phyloP scores from a whole-genome alignment of 2,329 filamentous ascomycete genomes.

The Cadophora sp. region DNA sequence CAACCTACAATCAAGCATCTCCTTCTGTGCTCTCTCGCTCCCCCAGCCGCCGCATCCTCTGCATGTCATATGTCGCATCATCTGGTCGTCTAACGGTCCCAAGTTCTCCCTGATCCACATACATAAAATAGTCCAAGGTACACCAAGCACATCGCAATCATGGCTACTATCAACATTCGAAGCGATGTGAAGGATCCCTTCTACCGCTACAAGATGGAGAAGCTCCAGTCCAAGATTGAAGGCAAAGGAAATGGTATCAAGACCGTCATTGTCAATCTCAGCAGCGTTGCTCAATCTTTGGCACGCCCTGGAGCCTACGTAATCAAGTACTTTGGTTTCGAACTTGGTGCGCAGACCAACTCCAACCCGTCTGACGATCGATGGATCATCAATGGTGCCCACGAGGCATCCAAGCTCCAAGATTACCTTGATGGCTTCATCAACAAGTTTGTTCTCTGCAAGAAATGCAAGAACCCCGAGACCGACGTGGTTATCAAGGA shows the following conservation, averaged over 20 bases:
- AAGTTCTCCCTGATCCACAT: slow-evolving; percentile 29
- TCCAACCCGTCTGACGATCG: slow-evolving; percentile 96
- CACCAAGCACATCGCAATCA: slow-evolving; percentile 61
- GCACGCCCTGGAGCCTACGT: slow-evolving; percentile 92
- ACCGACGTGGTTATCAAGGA: slow-evolving; percentile 97
- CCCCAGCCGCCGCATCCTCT: slow-evolving; percentile 43
- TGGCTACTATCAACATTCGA: slow-evolving; percentile 98
- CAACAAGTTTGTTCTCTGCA: slow-evolving; percentile 97
- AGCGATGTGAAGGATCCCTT: slow-evolving; percentile 98
- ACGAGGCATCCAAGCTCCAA: slow-evolving; percentile 94
- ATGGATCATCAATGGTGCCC: slow-evolving; percentile 99
- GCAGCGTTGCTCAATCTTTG: slow-evolving; percentile 89
- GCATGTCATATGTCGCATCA: slow-evolving; percentile 51
- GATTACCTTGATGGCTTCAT: slow-evolving; percentile 99
- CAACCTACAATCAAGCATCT: slow-evolving; percentile 61
- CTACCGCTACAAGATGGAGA: slow-evolving; percentile 99
- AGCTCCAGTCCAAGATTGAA: slow-evolving; percentile 97
- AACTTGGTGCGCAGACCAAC: slow-evolving; percentile 98
- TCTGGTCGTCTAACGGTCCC: slow-evolving; percentile 36
- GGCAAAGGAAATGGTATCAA: slow-evolving; percentile 99
- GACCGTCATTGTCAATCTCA: slow-evolving; percentile 96
- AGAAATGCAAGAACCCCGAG: slow-evolving; percentile 99
- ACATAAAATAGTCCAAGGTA: slow-evolving; percentile 30
- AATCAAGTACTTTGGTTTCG: slow-evolving; percentile 99
- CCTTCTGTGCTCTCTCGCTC: slow-evolving; percentile 53